Percentiles rank a stretch among this genome's conserved stretches.
phyloP scores from a whole-genome alignment of 768 basidiomycete species.

The Agaricus bisporus region DNA sequence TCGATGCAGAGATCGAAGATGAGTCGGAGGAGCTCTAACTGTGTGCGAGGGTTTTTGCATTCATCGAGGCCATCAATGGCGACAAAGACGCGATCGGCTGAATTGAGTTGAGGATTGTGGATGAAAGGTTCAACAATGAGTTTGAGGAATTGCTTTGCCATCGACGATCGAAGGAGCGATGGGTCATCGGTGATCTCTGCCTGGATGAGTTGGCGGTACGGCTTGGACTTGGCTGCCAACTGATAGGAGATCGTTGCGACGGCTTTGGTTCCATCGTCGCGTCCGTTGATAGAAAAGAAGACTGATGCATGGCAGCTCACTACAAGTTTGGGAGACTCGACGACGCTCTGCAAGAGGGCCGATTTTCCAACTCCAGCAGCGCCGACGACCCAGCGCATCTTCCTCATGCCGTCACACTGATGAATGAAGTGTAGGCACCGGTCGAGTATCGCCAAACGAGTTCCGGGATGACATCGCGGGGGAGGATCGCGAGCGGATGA shows the following conservation, averaged over 20 bases:
- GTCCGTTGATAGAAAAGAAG: neutral
- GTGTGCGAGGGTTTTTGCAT: neutral
- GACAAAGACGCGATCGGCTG: neutral
- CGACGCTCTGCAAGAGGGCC: neutral
- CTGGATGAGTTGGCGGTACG: slow-evolving; percentile 4
- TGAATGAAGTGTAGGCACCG: too few relatives aligned
- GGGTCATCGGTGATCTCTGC: slow-evolving; percentile 6
- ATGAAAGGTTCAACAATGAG: slow-evolving; percentile 13
- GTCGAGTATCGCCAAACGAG: too few relatives aligned
- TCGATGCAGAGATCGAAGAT: neutral
- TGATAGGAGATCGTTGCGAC: slow-evolving; percentile 16
- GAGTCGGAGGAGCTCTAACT: neutral
- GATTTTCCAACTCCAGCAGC: neutral
- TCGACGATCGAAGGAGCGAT: slow-evolving; percentile 5
- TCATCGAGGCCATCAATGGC: neutral
- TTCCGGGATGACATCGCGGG: too few relatives aligned
- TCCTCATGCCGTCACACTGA: too few relatives aligned
- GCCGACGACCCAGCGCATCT: too few relatives aligned
- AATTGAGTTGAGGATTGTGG: neutral
- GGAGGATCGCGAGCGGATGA: too few relatives aligned
- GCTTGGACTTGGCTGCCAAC: slow-evolving; percentile 9
- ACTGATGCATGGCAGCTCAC: neutral
- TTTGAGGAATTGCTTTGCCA: slow-evolving; percentile 8
- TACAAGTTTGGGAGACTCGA: neutral
- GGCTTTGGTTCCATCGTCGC: neutral